Conservation (phyloP, 164 flowering plant genomes). For the Kalanchoe fedtschenkoi region DNA sequence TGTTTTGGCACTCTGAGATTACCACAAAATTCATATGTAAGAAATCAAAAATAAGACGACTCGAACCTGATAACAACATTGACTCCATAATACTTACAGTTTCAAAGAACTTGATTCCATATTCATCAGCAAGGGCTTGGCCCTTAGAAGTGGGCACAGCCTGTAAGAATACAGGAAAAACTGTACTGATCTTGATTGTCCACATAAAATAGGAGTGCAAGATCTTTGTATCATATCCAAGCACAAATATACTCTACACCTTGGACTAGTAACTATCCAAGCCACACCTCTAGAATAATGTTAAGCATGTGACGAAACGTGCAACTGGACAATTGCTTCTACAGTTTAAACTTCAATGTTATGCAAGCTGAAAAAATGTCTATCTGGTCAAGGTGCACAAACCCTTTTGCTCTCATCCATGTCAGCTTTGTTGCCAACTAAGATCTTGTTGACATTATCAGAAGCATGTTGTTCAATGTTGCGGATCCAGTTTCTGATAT, state of each 20-base stretch:
- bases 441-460: slow-evolving; percentile 28
- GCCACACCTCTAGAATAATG: neutral
- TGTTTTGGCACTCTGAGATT: slow-evolving; percentile 17
- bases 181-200: too few relatives aligned
- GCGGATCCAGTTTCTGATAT: slow-evolving; percentile 27
- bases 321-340: neutral
- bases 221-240: neutral
- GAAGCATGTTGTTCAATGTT: slow-evolving; percentile 32
- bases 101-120: slow-evolving; percentile 36
- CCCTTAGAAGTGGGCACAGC: slow-evolving; percentile 32
- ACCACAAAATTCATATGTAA: neutral
- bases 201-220: neutral
- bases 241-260: neutral
- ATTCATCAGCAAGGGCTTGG: slow-evolving; percentile 35
- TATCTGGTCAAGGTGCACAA: neutral
- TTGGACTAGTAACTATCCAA: neutral
- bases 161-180: slow-evolving; percentile 5
- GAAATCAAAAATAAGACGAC: neutral
- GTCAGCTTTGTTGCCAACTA: slow-evolving; percentile 37
- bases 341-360: neutral
- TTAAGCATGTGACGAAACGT: neutral
- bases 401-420: slow-evolving; percentile 41
- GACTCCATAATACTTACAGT: slow-evolving; percentile 18
- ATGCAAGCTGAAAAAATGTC: neutral
- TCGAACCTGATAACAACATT: neutral